Conservation (phyloP, 176 grass and related monocot species). For the Lolium perenne region DNA sequence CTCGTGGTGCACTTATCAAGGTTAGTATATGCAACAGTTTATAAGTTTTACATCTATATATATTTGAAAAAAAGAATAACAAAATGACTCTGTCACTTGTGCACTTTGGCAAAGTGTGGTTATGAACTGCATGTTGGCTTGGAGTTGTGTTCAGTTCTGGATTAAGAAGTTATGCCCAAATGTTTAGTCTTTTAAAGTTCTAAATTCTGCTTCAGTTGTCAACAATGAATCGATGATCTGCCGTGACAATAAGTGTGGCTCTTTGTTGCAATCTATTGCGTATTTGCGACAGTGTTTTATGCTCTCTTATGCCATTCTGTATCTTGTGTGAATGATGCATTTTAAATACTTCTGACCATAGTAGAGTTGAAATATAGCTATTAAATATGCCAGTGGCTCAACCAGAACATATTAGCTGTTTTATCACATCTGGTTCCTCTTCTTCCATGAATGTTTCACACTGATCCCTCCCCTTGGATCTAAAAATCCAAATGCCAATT, state of each 20-base stretch:
- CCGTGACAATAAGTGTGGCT: background rate
- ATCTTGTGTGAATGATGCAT: background rate
- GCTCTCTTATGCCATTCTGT: background rate
- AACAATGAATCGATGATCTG: background rate
- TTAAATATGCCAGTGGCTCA: background rate
- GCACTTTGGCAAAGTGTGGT: background rate
- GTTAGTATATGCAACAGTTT: slow-evolving; percentile 40
- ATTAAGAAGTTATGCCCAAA: background rate
- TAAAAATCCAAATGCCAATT: slow-evolving; percentile 6
- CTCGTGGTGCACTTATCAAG: slow-evolving; percentile 89
- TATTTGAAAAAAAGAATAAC: background rate
- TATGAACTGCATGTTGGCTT: background rate
- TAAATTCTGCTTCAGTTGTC: background rate
- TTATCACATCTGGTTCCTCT: background rate
- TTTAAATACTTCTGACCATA: background rate
- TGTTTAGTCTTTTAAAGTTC: background rate
- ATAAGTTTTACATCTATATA: background rate
- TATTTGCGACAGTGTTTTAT: background rate
- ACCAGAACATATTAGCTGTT: background rate
- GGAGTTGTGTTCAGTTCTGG: background rate
- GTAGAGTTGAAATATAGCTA: background rate
- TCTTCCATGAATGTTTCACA: background rate
- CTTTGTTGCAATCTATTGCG: background rate
- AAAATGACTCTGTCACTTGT: background rate
- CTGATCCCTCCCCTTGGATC: background rate